Percentiles rank a stretch among this genome's conserved stretches.
Conservation (phyloP, 805 yeast genomes). For the Cyberlindnera mycetangii region DNA sequence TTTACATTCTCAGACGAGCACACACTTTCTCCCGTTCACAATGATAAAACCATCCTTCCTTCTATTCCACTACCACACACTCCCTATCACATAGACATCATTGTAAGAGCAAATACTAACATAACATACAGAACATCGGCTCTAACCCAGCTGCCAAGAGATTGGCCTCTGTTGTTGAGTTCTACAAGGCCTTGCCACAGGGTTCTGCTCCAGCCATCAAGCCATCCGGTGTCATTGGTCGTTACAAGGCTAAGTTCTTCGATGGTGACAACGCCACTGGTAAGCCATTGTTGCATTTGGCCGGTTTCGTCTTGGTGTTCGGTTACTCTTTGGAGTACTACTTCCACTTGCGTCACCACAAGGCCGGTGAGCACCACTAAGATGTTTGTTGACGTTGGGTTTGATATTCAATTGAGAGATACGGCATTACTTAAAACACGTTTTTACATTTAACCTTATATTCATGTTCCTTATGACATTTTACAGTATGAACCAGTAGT, state of each 20-base stretch:
- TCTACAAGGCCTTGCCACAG: conserved; percentile 95
- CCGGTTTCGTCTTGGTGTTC: conserved; percentile 60
- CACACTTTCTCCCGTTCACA: too few species aligned
- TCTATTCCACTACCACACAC: too few species aligned
- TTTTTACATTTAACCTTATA: background rate
- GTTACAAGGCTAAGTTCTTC: conserved; percentile 83
- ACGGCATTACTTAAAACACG: background rate
- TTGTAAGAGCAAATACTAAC: too few species aligned
- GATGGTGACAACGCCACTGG: conserved; percentile 83
- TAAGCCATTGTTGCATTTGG: conserved; percentile 77
- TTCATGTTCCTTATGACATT: background rate
- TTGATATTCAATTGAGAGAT: conserved; percentile 6
- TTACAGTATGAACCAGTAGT: too few species aligned
- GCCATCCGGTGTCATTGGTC: conserved; percentile 65
- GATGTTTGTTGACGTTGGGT: conserved; percentile 2
- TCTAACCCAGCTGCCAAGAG: conserved; percentile 96
- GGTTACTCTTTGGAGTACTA: conserved; percentile 94
- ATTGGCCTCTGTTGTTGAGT: conserved; percentile 90
- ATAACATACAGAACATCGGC: conserved; percentile 68
- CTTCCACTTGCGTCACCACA: conserved; percentile 75
- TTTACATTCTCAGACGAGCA: too few species aligned
- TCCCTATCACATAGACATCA: background rate
- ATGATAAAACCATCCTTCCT: too few species aligned
- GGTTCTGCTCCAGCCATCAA: conserved; percentile 80
- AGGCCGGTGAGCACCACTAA: conserved; percentile 41